A percentile compares a stretch with the other conserved stretches of the same genome.
Evolutionary conservation across 2,329 filamentous ascomycete species (phyloP).

Genomic region (Aspergillus fischeri): DNA sequence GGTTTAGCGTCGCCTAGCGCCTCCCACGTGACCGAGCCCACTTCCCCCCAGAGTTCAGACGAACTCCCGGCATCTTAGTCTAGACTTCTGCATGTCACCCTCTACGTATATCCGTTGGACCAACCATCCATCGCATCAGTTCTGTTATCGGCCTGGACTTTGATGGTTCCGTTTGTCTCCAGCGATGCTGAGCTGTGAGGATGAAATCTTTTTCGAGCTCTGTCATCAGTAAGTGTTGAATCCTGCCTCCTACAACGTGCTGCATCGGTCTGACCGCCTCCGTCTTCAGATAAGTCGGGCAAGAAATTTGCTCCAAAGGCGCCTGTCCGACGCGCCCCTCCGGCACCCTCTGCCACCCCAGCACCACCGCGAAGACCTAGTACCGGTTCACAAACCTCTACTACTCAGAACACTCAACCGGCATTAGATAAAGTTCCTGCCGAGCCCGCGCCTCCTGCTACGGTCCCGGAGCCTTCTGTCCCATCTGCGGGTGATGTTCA

Average conservation of each 20-base stretch:
- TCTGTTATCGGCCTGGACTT: not conserved
- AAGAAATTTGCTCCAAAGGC: slow-evolving; percentile 76
- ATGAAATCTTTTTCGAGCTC: slow-evolving; percentile 53
- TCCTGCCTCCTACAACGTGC: not conserved
- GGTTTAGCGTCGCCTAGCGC: slow-evolving; percentile 30
- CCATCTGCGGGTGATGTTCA: slow-evolving; percentile 8
- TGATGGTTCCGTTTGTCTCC: not conserved
- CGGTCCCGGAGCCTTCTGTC: slow-evolving; percentile 8
- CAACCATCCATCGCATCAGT: not conserved
- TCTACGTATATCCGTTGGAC: not conserved
- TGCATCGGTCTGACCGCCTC: slow-evolving; percentile 6
- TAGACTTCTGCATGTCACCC: slow-evolving; percentile 22
- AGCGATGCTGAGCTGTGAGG: slow-evolving; percentile 21
- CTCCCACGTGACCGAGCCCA: slow-evolving; percentile 35
- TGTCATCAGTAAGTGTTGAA: slow-evolving; percentile 44
- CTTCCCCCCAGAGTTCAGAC: slow-evolving; percentile 25
- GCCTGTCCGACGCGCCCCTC: slow-evolving; percentile 53
- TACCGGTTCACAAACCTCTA: slow-evolving; percentile 33
- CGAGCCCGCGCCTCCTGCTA: slow-evolving; percentile 10
- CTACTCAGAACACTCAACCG: slow-evolving; percentile 23
- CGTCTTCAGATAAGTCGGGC: slow-evolving; percentile 56
- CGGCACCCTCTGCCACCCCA: slow-evolving; percentile 32
- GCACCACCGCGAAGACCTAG: slow-evolving; percentile 38
- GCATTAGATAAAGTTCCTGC: slow-evolving; percentile 16
- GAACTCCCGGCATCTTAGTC: slow-evolving; percentile 17